A percentile compares a stretch with the other conserved stretches of the same genome.
Conservation (phyloP, 2,329 filamentous ascomycete genomes). For the Trichoderma breve region DNA sequence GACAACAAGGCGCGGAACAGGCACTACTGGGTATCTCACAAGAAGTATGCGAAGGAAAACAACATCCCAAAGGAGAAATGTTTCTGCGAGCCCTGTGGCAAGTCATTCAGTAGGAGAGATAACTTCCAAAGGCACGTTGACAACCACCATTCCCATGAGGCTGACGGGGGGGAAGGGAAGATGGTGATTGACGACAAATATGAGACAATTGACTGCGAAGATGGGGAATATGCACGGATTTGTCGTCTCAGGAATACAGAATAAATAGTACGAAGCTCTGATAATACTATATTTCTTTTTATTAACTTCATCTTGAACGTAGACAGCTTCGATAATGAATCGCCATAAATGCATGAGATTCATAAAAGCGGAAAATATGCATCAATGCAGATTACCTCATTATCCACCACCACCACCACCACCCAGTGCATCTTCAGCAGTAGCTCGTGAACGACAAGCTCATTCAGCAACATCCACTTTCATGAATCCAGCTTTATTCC, state of each 20-base stretch:
- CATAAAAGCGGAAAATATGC: background rate
- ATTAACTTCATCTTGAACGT: background rate
- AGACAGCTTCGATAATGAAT: background rate
- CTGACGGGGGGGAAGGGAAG: background rate
- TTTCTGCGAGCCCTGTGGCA: background rate
- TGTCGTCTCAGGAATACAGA: background rate
- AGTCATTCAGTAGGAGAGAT: background rate
- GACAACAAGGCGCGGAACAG: background rate
- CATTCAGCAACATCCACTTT: background rate
- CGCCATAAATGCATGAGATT: background rate
- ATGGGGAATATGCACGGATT: background rate
- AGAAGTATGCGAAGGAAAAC: background rate
- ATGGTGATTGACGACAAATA: background rate
- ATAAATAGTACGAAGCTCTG: background rate
- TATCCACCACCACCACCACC: background rate
- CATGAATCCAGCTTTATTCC: background rate
- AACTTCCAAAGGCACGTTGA: background rate
- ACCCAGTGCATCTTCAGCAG: background rate
- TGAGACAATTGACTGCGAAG: fast-evolving
- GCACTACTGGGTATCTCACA: background rate
- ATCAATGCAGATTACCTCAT: background rate
- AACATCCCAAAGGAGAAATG: background rate
- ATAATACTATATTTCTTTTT: background rate
- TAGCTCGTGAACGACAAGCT: background rate
- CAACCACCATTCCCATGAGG: fast-evolving